Conservation (phyloP, 441 rosid species). For the Brassica hybrid region DNA sequence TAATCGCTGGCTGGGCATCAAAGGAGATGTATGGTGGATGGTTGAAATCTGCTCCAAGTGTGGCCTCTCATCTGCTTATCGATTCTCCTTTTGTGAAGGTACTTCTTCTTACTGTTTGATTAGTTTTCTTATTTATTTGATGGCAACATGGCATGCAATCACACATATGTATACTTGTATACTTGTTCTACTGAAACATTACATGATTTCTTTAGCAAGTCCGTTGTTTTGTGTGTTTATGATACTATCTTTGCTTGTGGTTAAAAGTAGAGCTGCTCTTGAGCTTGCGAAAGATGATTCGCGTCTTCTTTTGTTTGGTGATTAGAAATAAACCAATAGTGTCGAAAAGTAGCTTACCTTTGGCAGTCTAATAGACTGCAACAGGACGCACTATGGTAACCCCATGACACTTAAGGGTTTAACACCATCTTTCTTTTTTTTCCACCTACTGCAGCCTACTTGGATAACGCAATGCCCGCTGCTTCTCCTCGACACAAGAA, state of each 20-base stretch:
- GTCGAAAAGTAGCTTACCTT: background rate
- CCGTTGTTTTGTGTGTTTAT: background rate
- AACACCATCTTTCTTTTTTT: constrained; percentile 8
- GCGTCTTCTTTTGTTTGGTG: constrained; percentile 16
- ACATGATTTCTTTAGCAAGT: background rate
- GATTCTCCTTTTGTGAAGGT: constrained; percentile 96
- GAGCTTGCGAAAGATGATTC: background rate
- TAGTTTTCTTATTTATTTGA: constrained; percentile 19
- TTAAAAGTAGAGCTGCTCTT: background rate
- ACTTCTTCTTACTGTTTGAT: constrained; percentile 38
- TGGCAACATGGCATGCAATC: constrained; percentile 5
- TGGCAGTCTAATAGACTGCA: background rate
- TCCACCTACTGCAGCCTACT: constrained; percentile 65
- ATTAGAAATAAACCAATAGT: background rate
- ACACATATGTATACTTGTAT: background rate
- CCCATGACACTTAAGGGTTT: constrained; percentile 18
- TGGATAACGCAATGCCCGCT: constrained; percentile 95
- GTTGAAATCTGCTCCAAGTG: constrained; percentile 71
- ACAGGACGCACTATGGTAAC: background rate
- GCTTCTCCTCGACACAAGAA: constrained; percentile 94
- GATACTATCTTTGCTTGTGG: background rate
- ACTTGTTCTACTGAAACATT: background rate
- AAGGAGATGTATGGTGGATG: constrained; percentile 96
- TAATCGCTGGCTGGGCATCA: constrained; percentile 96
- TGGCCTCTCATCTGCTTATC: constrained; percentile 85